Conservation (phyloP, 1,139 yeast genomes). For the Pichia sp. region DNA sequence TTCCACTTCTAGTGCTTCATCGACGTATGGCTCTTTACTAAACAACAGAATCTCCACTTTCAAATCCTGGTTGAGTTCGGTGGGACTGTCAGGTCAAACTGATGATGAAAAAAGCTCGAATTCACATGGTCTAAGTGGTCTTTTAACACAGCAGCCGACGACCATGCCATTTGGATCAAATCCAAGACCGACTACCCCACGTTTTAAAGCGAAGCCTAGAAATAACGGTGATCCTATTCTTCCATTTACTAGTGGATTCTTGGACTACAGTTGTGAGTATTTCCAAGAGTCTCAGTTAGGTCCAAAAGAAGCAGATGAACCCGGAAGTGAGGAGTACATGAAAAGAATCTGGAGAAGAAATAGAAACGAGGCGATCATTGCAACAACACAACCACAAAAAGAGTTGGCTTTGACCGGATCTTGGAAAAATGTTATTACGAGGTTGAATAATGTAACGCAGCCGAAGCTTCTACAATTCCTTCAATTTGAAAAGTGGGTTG, state of each 20-base stretch:
- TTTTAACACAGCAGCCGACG: slow-evolving; percentile 32
- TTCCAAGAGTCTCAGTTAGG: slow-evolving; percentile 97
- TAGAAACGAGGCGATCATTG: slow-evolving; percentile 79
- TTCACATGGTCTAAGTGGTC: slow-evolving; percentile 21
- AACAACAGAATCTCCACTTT: slow-evolving; percentile 33
- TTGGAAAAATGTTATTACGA: slow-evolving; percentile 64
- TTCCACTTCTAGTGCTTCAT: slow-evolving; percentile 26
- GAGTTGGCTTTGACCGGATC: slow-evolving; percentile 75
- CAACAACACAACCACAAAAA: slow-evolving; percentile 86
- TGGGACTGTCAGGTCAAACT: slow-evolving; percentile 31
- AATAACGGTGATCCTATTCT: slow-evolving; percentile 33
- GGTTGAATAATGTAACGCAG: slow-evolving; percentile 67
- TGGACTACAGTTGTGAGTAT: slow-evolving; percentile 84
- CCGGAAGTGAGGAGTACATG: slow-evolving; percentile 83
- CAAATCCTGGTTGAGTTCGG: slow-evolving; percentile 35
- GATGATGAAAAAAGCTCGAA: slow-evolving; percentile 25
- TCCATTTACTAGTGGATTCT: slow-evolving; percentile 67
- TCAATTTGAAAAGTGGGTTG: slow-evolving; percentile 82
- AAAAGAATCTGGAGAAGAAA: slow-evolving; percentile 84
- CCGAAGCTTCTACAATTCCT: slow-evolving; percentile 75
- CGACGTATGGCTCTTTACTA: slow-evolving; percentile 25
- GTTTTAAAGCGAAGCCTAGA: slow-evolving; percentile 35
- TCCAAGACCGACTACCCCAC: slow-evolving; percentile 42
- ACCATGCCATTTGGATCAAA: slow-evolving; percentile 43
- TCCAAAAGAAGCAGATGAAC: slow-evolving; percentile 79